Percentiles rank a stretch among this genome's conserved stretches.
phyloP scores from a whole-genome alignment of 2,329 filamentous ascomycete species.

The Blastomyces gilchristii region DNA sequence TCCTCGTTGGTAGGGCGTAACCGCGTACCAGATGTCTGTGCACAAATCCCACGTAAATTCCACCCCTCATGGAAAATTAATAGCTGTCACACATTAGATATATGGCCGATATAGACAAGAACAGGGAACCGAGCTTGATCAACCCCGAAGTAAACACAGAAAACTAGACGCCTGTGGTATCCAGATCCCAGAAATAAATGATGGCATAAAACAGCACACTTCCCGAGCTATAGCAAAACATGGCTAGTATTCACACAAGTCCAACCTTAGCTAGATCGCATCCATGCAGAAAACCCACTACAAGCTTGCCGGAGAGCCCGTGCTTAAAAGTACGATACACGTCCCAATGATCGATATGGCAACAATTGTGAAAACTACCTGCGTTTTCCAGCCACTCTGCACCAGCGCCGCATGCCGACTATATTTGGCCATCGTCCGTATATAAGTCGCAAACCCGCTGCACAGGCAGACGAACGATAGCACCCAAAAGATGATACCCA shows the following conservation, averaged over 20 bases:
- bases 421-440: constrained; percentile 73
- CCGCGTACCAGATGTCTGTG: neutral
- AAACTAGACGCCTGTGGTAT: neutral
- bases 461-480: constrained; percentile 66
- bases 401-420: constrained; percentile 69
- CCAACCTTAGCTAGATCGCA: neutral
- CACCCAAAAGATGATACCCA: constrained; percentile 81
- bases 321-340: constrained; percentile 36
- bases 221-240: neutral
- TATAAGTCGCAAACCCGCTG: constrained; percentile 76
- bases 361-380: constrained; percentile 51
- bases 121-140: neutral
- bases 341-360: constrained; percentile 36
- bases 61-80: neutral
- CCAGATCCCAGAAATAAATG: neutral
- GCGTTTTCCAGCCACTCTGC: constrained; percentile 88
- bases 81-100: neutral
- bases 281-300: neutral
- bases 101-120: neutral
- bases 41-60: neutral
- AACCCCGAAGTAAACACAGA: neutral
- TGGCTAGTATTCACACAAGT: neutral
- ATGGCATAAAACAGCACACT: neutral
- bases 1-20: neutral
- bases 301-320: constrained; percentile 20